Base-by-base conservation (phyloP, 2,329 filamentous ascomycete genomes). In the Anthostomella pinea region DNA sequence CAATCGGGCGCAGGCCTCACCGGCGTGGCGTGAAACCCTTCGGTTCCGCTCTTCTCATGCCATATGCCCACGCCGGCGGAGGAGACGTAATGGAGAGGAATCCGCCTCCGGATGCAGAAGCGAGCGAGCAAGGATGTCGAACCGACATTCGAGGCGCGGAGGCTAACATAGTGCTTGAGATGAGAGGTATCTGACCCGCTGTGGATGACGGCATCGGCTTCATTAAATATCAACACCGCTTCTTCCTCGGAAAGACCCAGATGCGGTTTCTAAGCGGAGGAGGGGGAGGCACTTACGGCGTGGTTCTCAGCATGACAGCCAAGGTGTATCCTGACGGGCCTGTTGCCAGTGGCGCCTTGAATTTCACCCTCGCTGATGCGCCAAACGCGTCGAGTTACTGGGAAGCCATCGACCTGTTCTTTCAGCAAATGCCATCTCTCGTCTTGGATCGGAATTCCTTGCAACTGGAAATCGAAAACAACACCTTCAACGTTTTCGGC, bases 11-110 rank as follows among this genome's bases (percentile, higher is more conserved):
- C 18, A 5, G 36, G 43, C 15, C 33, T 35, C 13, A 38, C 15
- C 10, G 23, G 22, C 13, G 14, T 25, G 3, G 26, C 9, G 2
- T 25, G 40, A 17, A 43, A 17, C 17, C 30, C 20, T 31, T 15
- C 1, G 17, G n/a, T 22, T 19, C 30, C 14, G 30, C 30, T 29
- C 22, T 28, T 23, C 19, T 24, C 29, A 15, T 41, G 38, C 3
- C 41, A 35, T 6, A 37, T 29, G 5, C 44, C 34, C 5, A 54
- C 38, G 14, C 47, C 41, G 4, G 46, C 49, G 0, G 57, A 47
- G 0, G 58, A 62, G 7, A 63, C 34, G 35, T 51, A 61, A 26
- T 65, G 62, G 7, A 65, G 21, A 1, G 58, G 53, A 1, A 58
- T 38, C 3, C 31, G 37, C 4, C 49, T 46, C 0, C 38, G 32